Percentiles rank a stretch among this genome's conserved stretches.
These are phyloP conservation scores for Iris pallida DNA, from an alignment of 116 monocot species.

Conservation along the genomic window DNA sequence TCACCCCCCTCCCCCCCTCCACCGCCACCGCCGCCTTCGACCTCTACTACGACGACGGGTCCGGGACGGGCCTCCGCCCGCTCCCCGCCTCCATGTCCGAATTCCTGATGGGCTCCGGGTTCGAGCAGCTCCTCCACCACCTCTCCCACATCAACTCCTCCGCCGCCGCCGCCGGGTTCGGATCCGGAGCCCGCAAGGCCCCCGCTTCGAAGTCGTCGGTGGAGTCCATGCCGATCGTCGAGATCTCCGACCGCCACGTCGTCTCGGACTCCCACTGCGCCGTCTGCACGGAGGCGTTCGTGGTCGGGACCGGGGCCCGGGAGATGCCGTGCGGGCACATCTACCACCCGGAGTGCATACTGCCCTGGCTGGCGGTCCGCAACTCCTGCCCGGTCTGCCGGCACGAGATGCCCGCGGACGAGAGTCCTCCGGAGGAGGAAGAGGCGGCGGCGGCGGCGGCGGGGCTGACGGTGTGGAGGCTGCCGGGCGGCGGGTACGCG, in stretches of 20 bases:
- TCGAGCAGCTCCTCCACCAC: conserved; percentile 42
- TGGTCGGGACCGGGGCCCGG: conserved; percentile 33
- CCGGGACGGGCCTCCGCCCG: conserved; percentile 44
- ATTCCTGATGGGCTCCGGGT: conserved; percentile 45
- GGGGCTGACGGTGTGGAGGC: conserved; percentile 34
- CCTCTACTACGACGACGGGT: conserved; percentile 40
- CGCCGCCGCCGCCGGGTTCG: conserved; percentile 4
- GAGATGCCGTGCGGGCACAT: conserved; percentile 75
- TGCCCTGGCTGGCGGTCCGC: conserved; percentile 50
- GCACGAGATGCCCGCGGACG: conserved; percentile 20
- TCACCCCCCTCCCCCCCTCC: not conserved
- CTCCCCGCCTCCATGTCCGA: conserved; percentile 44
- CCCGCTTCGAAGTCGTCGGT: conserved; percentile 34
- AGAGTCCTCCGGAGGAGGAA: not conserved
- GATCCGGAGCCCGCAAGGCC: conserved; percentile 17
- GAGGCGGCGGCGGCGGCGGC: conserved; percentile 3
- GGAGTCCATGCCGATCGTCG: no score
- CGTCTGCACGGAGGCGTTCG: conserved; percentile 61
- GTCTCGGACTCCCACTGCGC: conserved; percentile 28
- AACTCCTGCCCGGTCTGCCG: conserved; percentile 54
- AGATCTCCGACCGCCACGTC: no score
- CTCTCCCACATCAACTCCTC: conserved; percentile 32
- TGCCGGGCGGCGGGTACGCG: conserved; percentile 30
- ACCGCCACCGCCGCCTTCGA: conserved; percentile 16
- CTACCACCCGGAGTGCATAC: conserved; percentile 63